These are phyloP conservation scores for Talaromyces funiculosus DNA, from an alignment of 2,329 filamentous ascomycete genomes.

Conservation along the genomic window DNA sequence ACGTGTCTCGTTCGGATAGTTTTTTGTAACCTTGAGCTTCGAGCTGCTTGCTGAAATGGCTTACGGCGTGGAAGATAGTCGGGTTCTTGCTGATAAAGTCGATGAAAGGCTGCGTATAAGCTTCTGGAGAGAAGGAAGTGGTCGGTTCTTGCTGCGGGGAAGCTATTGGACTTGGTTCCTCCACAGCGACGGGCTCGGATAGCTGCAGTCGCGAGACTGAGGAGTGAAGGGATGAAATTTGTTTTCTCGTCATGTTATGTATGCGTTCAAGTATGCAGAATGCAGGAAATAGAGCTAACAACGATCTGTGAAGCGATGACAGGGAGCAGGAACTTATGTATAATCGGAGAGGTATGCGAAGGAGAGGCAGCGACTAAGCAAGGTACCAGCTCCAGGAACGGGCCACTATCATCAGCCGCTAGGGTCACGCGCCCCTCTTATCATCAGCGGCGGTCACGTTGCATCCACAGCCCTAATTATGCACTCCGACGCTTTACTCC, in stretches of 20 bases:
- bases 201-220: constrained; percentile 28
- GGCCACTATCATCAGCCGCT: neutral
- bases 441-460: constrained; percentile 7
- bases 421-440: neutral
- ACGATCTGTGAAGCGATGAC: neutral
- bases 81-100: constrained; percentile 85
- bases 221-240: constrained; percentile 23
- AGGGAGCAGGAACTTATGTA: neutral
- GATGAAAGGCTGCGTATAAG: constrained; percentile 77
- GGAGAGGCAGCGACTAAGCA: neutral
- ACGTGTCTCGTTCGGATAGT: constrained; percentile 70
- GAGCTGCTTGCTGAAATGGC: constrained; percentile 69
- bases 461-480: neutral
- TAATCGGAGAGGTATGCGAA: neutral
- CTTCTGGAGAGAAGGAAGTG: constrained; percentile 40
- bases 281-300: neutral
- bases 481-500: neutral
- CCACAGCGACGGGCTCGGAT: constrained; percentile 12
- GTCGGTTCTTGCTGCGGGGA: constrained; percentile 9
- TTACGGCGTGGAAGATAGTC: constrained; percentile 86
- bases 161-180: neutral
- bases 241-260: constrained; percentile 30
- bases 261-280: neutral
- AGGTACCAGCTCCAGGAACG: neutral
- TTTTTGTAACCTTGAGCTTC: constrained; percentile 66